Evolutionary conservation across 371 early-diverging fungal species (phyloP).

Genomic region (Sporodiniella umbellata): DNA sequence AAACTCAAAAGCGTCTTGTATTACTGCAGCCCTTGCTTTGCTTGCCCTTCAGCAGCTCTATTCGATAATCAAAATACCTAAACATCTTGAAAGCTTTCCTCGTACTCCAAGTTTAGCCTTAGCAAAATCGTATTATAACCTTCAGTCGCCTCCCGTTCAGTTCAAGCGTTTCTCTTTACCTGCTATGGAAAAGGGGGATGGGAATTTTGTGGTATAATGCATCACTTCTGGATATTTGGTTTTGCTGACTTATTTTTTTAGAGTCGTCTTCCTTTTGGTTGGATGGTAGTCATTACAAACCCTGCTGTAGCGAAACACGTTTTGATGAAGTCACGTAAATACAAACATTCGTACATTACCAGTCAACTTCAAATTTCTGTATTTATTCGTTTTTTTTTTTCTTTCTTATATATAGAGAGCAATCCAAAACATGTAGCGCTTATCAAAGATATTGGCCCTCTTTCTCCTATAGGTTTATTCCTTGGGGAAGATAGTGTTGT

Average conservation of each 20-base stretch:
- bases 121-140: background rate
- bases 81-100: background rate
- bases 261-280: constrained; percentile 22
- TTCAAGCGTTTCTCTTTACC: background rate
- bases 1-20: background rate
- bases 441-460: constrained; percentile 2
- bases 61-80: background rate
- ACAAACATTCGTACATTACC: background rate
- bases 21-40: background rate
- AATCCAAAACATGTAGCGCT: constrained; percentile 8
- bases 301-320: constrained; percentile 21
- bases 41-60: background rate
- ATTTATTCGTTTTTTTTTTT: too few relatives aligned
- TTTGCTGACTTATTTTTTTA: background rate
- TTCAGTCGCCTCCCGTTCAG: background rate
- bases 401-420: too few relatives aligned
- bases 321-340: constrained; percentile 30
- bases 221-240: background rate
- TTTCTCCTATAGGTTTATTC: constrained; percentile 16
- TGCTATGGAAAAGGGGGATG: background rate
- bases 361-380: background rate
- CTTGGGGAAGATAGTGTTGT: constrained; percentile 28
- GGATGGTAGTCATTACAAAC: constrained; percentile 29
- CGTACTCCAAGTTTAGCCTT: background rate
- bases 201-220: background rate